These are phyloP conservation scores for Coelastrella sp. DNA, from an alignment of 139 green algal species.

Conservation along the genomic window DNA sequence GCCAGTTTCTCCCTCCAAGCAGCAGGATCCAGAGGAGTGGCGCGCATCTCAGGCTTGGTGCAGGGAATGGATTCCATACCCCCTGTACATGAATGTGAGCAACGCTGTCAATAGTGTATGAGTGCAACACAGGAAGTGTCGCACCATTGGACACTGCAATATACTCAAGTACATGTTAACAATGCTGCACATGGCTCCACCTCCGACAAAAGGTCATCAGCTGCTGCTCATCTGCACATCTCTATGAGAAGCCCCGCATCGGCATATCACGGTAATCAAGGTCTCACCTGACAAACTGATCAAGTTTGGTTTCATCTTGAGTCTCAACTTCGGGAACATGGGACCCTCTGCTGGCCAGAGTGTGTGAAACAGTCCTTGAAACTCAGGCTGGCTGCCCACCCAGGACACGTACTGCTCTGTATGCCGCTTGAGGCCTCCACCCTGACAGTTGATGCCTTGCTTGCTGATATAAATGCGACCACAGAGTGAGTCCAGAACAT, in stretches of 20 bases:
- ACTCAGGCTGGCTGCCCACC: constrained; percentile 75
- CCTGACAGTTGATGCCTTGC: constrained; percentile 98
- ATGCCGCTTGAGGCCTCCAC: constrained; percentile 72
- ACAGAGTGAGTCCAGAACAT: constrained; percentile 48
- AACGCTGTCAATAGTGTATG: neutral
- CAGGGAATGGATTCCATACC: constrained; percentile 81
- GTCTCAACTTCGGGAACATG: constrained; percentile 84
- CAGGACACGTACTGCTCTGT: constrained; percentile 81
- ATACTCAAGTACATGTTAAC: neutral
- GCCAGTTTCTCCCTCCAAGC: constrained; percentile 78
- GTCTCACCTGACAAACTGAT: constrained; percentile 72
- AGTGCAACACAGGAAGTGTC: neutral
- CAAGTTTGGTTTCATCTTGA: constrained; percentile 88
- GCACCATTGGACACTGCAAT: too few species aligned
- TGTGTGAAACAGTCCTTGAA: constrained; percentile 73
- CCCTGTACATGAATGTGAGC: constrained; percentile 39
- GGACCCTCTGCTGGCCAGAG: constrained; percentile 64
- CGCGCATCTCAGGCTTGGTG: constrained; percentile 69
- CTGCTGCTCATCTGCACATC: neutral
- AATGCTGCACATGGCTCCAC: neutral
- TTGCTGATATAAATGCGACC: constrained; percentile 96
- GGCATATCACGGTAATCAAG: neutral
- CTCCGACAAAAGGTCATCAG: too few species aligned
- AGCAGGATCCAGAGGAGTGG: constrained; percentile 71
- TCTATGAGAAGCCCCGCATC: neutral